Evolutionary conservation across 2,329 filamentous ascomycete species (phyloP).

Genomic region (Trichoderma pleuroti): DNA sequence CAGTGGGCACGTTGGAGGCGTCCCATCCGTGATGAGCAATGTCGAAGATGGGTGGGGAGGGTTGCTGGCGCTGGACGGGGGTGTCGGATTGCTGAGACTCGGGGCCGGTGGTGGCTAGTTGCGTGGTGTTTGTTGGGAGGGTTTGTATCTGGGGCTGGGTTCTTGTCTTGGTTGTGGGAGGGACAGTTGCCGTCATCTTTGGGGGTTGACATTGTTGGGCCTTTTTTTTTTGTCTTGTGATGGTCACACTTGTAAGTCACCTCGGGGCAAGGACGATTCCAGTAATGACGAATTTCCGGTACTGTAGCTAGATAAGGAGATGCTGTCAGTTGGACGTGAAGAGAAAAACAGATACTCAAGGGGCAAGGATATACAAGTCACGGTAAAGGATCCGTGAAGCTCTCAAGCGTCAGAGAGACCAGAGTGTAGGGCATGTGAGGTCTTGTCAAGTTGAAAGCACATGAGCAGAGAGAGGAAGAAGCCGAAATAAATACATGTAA

Average conservation of each 20-base stretch:
- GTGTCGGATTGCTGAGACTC: neutral
- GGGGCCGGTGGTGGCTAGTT: neutral
- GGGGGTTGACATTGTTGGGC: neutral
- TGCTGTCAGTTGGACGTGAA: neutral
- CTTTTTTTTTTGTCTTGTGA: neutral
- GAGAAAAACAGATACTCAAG: too few species aligned
- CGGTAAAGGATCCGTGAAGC: neutral
- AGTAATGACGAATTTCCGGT: neutral
- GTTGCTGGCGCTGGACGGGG: neutral
- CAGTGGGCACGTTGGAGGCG: conserved; percentile 24
- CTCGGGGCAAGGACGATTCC: neutral
- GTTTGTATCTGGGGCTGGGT: neutral
- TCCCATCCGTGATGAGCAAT: conserved; percentile 24
- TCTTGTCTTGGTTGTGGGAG: neutral
- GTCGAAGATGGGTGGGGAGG: conserved; percentile 4
- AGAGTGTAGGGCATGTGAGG: neutral
- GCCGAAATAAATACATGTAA: neutral
- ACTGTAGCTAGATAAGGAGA: neutral
- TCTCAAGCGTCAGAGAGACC: neutral
- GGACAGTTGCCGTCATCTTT: neutral
- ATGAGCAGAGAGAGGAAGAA: neutral
- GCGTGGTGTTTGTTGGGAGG: neutral
- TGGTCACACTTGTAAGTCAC: neutral
- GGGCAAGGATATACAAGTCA: neutral
- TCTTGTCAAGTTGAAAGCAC: neutral